Evolutionary conservation across 331 rosid genomes (phyloP).

Genomic region (Erythrophleum ivorense): DNA sequence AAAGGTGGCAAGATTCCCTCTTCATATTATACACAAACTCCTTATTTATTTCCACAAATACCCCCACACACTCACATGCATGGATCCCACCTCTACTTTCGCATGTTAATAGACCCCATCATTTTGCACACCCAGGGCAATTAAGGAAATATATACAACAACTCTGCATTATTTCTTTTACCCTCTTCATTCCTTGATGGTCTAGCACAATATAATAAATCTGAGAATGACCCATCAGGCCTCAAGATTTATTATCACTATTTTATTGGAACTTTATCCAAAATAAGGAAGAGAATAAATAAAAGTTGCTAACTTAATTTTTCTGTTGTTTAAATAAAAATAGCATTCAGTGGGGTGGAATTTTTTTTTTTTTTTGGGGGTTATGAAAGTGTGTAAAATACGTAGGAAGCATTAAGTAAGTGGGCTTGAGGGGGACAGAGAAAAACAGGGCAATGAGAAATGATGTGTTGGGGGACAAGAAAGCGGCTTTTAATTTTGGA

Average conservation of each 20-base stretch:
- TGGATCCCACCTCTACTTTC: slow-evolving; percentile 33
- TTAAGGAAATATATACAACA: slow-evolving; percentile 10
- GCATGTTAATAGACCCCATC: slow-evolving; percentile 38
- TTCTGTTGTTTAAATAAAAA: neutral
- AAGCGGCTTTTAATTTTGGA: slow-evolving; percentile 58
- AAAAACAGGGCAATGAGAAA: slow-evolving; percentile 46
- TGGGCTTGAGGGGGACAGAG: slow-evolving; percentile 49
- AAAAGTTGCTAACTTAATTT: neutral
- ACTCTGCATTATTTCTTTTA: neutral
- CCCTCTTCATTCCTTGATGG: neutral
- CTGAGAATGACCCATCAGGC: slow-evolving; percentile 14
- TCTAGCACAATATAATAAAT: slow-evolving; percentile 4
- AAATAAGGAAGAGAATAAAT: neutral
- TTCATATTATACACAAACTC: slow-evolving; percentile 20
- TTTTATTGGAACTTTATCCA: slow-evolving; percentile 10
- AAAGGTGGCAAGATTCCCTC: slow-evolving; percentile 41
- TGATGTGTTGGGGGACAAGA: slow-evolving; percentile 63
- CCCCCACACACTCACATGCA: slow-evolving; percentile 43
- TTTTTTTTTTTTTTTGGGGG: too few species aligned
- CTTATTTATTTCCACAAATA: slow-evolving; percentile 37
- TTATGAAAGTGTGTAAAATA: slow-evolving; percentile 14
- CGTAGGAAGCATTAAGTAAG: slow-evolving; percentile 32
- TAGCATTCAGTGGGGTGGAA: neutral
- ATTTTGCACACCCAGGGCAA: slow-evolving; percentile 36
- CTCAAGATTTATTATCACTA: neutral